Percentiles rank a stretch among this genome's conserved stretches.
phyloP scores from a whole-genome alignment of 1,284 basidiomycete species.

The Phenoliferia sp. region DNA sequence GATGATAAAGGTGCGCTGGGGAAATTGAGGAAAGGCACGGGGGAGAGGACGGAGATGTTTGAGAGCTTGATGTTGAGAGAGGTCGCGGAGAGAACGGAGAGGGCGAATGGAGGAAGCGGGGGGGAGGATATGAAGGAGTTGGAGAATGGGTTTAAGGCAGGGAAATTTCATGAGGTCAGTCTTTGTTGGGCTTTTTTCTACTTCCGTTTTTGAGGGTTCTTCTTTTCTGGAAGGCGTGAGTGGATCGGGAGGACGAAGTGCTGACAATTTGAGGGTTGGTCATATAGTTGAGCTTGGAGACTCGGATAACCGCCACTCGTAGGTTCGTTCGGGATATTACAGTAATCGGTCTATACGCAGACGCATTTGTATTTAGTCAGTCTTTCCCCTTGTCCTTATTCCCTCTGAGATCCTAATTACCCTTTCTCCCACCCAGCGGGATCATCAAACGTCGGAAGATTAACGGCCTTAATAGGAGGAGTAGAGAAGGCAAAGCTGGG shows the following conservation, averaged over 20 bases:
- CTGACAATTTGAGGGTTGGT: too few relatives aligned
- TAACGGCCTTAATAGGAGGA: neutral
- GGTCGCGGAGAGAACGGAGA: neutral
- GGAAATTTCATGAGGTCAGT: neutral
- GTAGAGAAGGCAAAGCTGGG: neutral
- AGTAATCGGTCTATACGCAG: neutral
- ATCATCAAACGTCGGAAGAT: neutral
- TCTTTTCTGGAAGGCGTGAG: too few relatives aligned
- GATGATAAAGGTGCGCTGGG: neutral
- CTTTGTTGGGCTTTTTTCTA: neutral
- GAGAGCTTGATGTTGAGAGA: neutral
- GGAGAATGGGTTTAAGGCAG: neutral
- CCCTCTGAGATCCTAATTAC: neutral
- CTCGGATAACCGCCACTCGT: neutral
- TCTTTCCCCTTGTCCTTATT: neutral
- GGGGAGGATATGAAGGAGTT: neutral
- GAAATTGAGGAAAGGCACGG: neutral
- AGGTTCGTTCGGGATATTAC: neutral
- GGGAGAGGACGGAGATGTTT: neutral
- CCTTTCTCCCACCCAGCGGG: neutral
- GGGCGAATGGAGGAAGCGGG: neutral
- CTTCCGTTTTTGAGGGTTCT: too few relatives aligned
- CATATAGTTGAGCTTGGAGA: neutral
- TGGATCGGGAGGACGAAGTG: too few relatives aligned
- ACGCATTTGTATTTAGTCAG: neutral